Conservation (phyloP, 1,284 basidiomycete genomes). For the Chalciporus piperatoides region DNA sequence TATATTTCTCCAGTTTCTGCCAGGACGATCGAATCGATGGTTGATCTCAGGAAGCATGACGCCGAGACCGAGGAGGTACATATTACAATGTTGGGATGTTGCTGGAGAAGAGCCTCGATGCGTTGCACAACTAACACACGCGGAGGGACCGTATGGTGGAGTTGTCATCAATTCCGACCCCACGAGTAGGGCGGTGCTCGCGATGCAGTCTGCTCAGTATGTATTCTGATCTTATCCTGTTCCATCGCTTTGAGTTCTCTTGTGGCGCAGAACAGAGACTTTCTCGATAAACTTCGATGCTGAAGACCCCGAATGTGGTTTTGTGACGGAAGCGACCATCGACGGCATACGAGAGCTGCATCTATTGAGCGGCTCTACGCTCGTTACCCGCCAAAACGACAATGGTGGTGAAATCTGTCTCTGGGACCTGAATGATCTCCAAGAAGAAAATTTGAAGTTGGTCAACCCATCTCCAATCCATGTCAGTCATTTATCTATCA, state of each 20-base stretch:
- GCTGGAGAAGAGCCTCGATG: constrained; percentile 27
- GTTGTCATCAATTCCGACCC: constrained; percentile 41
- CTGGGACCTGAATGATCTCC: constrained; percentile 27
- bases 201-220: constrained; percentile 39
- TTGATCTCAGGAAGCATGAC: constrained; percentile 43
- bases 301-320: constrained; percentile 35
- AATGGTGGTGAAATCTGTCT: constrained; percentile 24
- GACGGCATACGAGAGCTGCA: constrained; percentile 34
- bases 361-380: constrained; percentile 34
- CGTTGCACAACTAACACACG: constrained; percentile 35
- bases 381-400: constrained; percentile 36
- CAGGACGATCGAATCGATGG: constrained; percentile 37
- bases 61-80: constrained; percentile 28
- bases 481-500: constrained; percentile 14
- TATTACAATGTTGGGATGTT: constrained; percentile 55
- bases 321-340: constrained; percentile 28
- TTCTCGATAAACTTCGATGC: not conserved
- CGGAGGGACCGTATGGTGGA: constrained; percentile 36
- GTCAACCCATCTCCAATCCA: constrained; percentile 27
- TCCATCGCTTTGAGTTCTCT: not conserved
- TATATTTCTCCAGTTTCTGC: constrained; percentile 46
- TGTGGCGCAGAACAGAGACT: constrained; percentile 18
- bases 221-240: constrained; percentile 15
- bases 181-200: constrained; percentile 32
- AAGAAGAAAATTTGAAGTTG: constrained; percentile 20